These are phyloP conservation scores for Pseudonitzschia multistriata DNA, from an alignment of 108 stramenopile species.

Conservation along the genomic window DNA sequence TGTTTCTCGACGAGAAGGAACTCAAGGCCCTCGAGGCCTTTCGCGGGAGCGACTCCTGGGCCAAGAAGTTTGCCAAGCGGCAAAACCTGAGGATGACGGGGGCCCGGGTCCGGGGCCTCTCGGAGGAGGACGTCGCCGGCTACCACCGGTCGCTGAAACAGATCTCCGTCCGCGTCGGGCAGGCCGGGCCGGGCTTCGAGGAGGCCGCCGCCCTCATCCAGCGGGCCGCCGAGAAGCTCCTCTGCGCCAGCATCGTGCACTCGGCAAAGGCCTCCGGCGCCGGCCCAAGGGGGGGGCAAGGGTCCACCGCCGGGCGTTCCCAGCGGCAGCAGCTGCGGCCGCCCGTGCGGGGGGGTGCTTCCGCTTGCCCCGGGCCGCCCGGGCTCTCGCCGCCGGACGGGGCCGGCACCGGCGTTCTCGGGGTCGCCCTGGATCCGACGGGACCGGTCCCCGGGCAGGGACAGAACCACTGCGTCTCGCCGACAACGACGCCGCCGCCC, in stretches of 20 bases:
- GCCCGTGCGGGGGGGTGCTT: too few species aligned
- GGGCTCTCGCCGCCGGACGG: too few species aligned
- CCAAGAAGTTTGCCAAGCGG: slow-evolving; percentile 38
- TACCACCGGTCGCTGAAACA: slow-evolving; percentile 21
- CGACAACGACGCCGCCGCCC: slow-evolving; percentile 17
- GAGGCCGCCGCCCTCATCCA: slow-evolving; percentile 24
- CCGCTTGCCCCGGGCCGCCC: too few species aligned
- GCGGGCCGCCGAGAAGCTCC: slow-evolving; percentile 28
- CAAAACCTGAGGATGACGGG: slow-evolving; percentile 34
- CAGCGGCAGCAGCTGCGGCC: too few species aligned
- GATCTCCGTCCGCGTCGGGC: slow-evolving; percentile 26
- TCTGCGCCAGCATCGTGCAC: not conserved
- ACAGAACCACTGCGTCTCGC: too few species aligned
- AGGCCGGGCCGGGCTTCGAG: slow-evolving; percentile 33
- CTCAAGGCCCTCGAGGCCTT: slow-evolving; percentile 26
- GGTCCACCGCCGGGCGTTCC: too few species aligned
- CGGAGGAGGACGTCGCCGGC: slow-evolving; percentile 20
- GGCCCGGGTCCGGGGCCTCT: slow-evolving; percentile 24
- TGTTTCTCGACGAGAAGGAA: slow-evolving; percentile 36
- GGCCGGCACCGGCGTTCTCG: too few species aligned
- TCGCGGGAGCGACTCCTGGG: slow-evolving; percentile 38
- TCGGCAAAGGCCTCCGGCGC: too few species aligned
- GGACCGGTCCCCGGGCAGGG: too few species aligned
- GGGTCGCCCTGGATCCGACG: too few species aligned
- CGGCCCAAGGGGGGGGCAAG: slow-evolving; percentile 39